These are phyloP conservation scores for Boletus rubescentipes DNA, from an alignment of 768 basidiomycete genomes.

Conservation along the genomic window DNA sequence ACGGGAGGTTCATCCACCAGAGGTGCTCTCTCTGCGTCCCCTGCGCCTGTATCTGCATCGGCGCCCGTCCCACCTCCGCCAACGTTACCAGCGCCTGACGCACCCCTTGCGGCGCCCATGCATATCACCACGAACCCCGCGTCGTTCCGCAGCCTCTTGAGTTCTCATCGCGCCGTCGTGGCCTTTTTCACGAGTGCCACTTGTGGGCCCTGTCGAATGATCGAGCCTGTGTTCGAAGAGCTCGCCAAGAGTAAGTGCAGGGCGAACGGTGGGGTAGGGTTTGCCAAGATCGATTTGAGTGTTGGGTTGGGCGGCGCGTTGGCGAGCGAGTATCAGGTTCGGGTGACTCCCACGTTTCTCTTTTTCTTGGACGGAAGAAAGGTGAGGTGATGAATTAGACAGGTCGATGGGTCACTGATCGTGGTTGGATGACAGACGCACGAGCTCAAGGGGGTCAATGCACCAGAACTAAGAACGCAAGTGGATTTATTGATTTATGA, in stretches of 20 bases:
- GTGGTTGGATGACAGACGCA: constrained; percentile 44
- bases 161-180: constrained; percentile 66
- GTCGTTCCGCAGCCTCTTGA: constrained; percentile 66
- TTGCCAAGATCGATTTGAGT: constrained; percentile 81
- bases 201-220: constrained; percentile 80
- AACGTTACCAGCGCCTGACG: constrained; percentile 36
- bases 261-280: constrained; percentile 54
- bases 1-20: no score
- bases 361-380: constrained; percentile 81
- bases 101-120: constrained; percentile 57
- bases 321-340: constrained; percentile 61
- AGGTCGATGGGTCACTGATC: not conserved
- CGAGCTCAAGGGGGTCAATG: constrained; percentile 73
- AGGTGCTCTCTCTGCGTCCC: no score
- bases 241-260: constrained; percentile 65
- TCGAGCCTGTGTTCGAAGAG: constrained; percentile 80
- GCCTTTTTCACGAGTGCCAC: constrained; percentile 78
- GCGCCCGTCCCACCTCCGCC: constrained; percentile 20
- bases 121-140: constrained; percentile 74
- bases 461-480: constrained; percentile 66
- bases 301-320: constrained; percentile 63
- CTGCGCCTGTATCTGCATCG: constrained; percentile 9
- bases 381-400: constrained; percentile 39
- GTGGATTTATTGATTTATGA: constrained; percentile 72
- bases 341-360: constrained; percentile 84